A percentile compares a stretch with the other conserved stretches of the same genome.
Conservation (phyloP, 1,284 basidiomycete species). For the Cryptococcus sp. region DNA sequence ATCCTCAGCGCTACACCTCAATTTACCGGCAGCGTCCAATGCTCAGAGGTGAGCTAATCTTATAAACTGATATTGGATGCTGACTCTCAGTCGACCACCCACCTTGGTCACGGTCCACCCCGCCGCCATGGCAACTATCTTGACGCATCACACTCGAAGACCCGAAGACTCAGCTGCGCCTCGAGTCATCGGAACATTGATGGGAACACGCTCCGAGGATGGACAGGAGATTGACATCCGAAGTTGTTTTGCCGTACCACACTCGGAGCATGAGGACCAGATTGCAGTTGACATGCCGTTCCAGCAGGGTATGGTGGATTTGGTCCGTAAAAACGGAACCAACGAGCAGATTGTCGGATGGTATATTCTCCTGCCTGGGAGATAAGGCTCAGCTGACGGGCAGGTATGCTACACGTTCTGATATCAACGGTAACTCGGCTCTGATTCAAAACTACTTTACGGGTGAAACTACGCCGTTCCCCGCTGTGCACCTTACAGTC, state of each 20-base stretch:
- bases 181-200: conserved; percentile 91
- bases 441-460: conserved; percentile 98
- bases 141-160: conserved; percentile 94
- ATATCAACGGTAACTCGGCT: conserved; percentile 92
- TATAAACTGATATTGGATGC: neutral
- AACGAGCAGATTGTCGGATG: conserved; percentile 49
- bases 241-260: conserved; percentile 80
- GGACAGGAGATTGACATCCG: conserved; percentile 66
- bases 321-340: conserved; percentile 53
- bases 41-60: conserved; percentile 24
- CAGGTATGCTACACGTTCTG: conserved; percentile 86
- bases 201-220: conserved; percentile 73
- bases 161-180: conserved; percentile 58
- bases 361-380: too few species aligned
- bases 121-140: conserved; percentile 89
- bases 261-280: conserved; percentile 86
- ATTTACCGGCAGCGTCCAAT: conserved; percentile 39
- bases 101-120: conserved; percentile 79
- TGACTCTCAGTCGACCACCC: conserved; percentile 55
- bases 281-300: conserved; percentile 96
- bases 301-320: conserved; percentile 87
- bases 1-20: conserved; percentile 45
- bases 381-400: neutral
- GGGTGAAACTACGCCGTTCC: conserved; percentile 81
- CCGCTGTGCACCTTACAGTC: conserved; percentile 87